A percentile compares a stretch with the other conserved stretches of the same genome.
Conservation (phyloP, 345 rosid genomes). For the Syzygium aromaticum region DNA sequence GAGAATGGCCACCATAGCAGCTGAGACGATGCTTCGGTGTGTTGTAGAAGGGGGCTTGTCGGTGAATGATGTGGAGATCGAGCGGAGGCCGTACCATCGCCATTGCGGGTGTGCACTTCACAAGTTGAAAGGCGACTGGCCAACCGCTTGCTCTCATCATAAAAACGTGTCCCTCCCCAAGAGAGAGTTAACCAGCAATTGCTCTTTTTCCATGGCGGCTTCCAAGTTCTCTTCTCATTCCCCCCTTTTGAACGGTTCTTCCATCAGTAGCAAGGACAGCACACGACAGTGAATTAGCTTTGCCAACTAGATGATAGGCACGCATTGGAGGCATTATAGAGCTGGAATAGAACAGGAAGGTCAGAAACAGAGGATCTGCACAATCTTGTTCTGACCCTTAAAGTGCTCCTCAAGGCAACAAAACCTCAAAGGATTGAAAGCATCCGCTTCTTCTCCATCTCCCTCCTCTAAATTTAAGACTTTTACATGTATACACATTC, state of each 20-base stretch:
- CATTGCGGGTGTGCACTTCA: slow-evolving; percentile 15
- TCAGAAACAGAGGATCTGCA: neutral
- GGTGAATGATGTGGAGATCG: neutral
- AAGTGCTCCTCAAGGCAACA: neutral
- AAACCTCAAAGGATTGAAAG: neutral
- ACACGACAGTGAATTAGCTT: neutral
- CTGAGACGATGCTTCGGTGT: neutral
- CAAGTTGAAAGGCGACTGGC: neutral
- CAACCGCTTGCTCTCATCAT: neutral
- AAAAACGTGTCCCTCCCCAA: neutral
- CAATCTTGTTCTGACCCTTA: neutral
- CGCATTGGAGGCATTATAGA: neutral
- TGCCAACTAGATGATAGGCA: neutral
- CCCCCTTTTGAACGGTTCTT: neutral
- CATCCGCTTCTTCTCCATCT: neutral
- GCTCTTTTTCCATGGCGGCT: neutral
- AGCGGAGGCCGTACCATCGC: slow-evolving; percentile 9
- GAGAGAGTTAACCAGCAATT: neutral
- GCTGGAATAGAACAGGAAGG: neutral
- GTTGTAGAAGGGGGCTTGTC: neutral
- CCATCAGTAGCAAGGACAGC: neutral
- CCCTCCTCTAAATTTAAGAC: neutral
- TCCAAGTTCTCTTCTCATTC: neutral
- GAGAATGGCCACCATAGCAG: neutral
- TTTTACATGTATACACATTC: neutral